Percentiles rank a stretch among this genome's conserved stretches.
These are phyloP conservation scores for Pseudoscleropodium purum DNA, from an alignment of 225 moss, liverwort and hornwort species.

Conservation along the genomic window DNA sequence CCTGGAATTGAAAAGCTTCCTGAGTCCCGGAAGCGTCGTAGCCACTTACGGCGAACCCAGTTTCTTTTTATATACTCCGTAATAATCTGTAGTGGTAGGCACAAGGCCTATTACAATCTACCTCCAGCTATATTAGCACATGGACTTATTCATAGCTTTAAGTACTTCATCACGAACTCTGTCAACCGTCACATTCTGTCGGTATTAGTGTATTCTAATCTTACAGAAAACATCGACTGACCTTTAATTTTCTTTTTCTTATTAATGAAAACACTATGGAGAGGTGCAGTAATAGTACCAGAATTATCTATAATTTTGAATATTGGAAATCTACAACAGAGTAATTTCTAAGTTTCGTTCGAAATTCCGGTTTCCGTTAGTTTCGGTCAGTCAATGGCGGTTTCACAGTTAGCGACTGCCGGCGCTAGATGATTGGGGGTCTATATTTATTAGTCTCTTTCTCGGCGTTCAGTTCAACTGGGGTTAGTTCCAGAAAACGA, in stretches of 20 bases:
- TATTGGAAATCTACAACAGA: background rate
- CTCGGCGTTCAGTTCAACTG: background rate
- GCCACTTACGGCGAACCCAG: background rate
- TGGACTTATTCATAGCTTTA: background rate
- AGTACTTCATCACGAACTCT: background rate
- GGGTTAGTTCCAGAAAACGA: background rate
- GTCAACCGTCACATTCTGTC: background rate
- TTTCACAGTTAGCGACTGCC: background rate
- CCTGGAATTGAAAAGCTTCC: background rate
- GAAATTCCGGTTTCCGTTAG: background rate
- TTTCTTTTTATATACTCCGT: background rate
- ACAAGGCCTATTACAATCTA: background rate
- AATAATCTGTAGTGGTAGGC: background rate
- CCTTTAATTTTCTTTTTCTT: too few relatives aligned
- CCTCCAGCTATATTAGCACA: background rate
- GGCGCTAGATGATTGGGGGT: background rate
- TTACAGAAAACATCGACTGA: background rate
- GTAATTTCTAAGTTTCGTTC: background rate
- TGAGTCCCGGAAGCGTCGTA: background rate
- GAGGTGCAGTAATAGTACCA: background rate
- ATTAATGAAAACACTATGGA: background rate
- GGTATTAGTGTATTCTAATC: background rate
- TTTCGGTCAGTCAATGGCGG: background rate
- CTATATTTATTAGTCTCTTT: background rate
- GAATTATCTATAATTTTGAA: background rate